Evolutionary conservation across 495 filamentous ascomycete species (phyloP), one percentile per base, ranked within the genome.

Genomic region (Penicillium ochrochloron): DNA sequence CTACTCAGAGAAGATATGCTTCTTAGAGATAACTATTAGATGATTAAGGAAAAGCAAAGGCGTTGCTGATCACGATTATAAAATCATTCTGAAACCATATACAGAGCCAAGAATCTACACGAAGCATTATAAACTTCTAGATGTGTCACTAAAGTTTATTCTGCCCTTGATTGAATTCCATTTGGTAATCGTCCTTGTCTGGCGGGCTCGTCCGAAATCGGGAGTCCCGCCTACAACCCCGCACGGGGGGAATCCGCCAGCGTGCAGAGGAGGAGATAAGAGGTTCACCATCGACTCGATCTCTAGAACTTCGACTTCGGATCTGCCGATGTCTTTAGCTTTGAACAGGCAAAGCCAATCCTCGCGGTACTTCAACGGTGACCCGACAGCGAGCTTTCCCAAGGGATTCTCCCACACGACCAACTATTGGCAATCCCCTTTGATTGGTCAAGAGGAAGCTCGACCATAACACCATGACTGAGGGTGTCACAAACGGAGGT

Each of bases 131-230:
- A 27, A 29, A 10, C 21, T 8, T 25, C 48, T 51, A 17, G 3
- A 51, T 29, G 6, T 5, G 12, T 5, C 21, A 51, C 23, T 27
- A 4, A 51, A 51, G 48, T 29, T 50, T 50, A 23, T 50, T 50
- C 7, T 27, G 8, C 44, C 25, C 48, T 51, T 15, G 4, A 29
- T 51, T 9, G 2, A 17, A 51, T 29, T 51, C 48, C 25, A 51
- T 51, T 51, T 51, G 11, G 48, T 51, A 51, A 51, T 51, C 48
- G 25, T 51, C 48, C 17, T 15, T 6, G 12, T 51, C 11, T 15
- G 48, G n/a, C 12, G 14, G 23, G 48, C 48, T 51, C n/a, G 42
- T 51, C 23, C 48, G 48, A 52, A 29, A 14, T 52, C 48, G 48
- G 48, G 25, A 27, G 14, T 27, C 15, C 14, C 48, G 25, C 31